Evolutionary conservation across 176 grass and related monocot genomes (phyloP).

Genomic region (Ampelocalamus luodianensis): DNA sequence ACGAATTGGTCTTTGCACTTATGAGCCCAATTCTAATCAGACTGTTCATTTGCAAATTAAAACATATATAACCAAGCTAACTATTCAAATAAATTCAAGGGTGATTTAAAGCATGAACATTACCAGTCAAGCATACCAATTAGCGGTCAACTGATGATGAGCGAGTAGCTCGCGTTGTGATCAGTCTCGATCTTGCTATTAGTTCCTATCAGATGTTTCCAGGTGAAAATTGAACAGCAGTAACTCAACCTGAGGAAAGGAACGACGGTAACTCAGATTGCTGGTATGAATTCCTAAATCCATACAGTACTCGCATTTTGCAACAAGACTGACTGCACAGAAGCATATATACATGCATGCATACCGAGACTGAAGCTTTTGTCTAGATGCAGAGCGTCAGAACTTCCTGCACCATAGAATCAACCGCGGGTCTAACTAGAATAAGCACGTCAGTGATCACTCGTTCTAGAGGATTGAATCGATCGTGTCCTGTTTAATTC

Average conservation of each 20-base stretch:
- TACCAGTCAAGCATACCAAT: constrained; percentile 8
- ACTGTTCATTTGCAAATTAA: background rate
- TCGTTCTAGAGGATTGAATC: constrained; percentile 23
- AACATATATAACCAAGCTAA: background rate
- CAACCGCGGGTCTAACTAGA: background rate
- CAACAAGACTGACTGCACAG: background rate
- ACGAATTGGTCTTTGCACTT: no score
- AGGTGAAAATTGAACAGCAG: background rate
- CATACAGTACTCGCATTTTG: background rate
- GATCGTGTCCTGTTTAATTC: background rate
- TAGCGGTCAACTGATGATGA: background rate
- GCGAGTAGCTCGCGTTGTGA: background rate
- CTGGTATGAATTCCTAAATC: background rate
- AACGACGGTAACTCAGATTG: no score
- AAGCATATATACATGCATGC: no score
- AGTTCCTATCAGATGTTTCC: background rate
- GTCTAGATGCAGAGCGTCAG: background rate
- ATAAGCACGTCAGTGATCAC: background rate
- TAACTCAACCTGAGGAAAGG: background rate
- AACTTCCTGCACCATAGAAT: background rate
- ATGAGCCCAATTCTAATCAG: no score
- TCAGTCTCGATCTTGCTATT: background rate
- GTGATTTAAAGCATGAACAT: background rate
- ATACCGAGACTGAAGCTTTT: background rate
- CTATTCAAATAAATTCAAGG: constrained; percentile 25